Evolutionary conservation across 2,329 filamentous ascomycete genomes (phyloP), one percentile per base, ranked within the genome.

Genomic region (Ophiostoma sp.): DNA sequence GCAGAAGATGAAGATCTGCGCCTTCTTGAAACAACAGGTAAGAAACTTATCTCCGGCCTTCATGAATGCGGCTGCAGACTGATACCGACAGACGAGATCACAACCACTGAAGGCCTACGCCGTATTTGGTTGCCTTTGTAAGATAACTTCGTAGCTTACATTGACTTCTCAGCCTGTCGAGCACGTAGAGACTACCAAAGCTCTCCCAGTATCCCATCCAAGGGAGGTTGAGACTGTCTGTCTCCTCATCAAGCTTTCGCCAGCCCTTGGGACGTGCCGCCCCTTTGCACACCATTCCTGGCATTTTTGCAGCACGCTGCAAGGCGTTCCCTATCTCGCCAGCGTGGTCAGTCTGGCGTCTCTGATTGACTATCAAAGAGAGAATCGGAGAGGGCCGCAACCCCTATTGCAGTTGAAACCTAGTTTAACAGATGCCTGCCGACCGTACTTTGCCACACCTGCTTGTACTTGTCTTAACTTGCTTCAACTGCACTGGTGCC

Each of bases 361-460:
- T 66, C 44, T 68, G 67, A 66, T 68, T 66, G 63, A 64, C 36
- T 18, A 47, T 40, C 14, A 27, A 27, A 27, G 27, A 27, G 49
- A n/a, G 55, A 5, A n/a, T 38, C 49, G 49, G 9, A 27, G 45
- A 12, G 49, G 49, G 8, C 27, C 27, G 27, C 27, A 27, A 27
- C 42, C 42, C 42, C 42, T 44, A 44, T 44, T 12, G 3, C 6
- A 38, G 27, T 38, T 16, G 38, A 60, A 60, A 40, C 18, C 14
- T 38, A 27, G 27, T 27, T 27, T 27, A 27, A 27, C 27, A 27
- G 27, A 27, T 27, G 27, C 27, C 27, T 27, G 27, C 27, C 27
- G 27, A 27, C 27, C 27, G 27, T 27, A 27, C 27, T 27, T 27
- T 27, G 27, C 27, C 27, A 27, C 27, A 27, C 27, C 27, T 27